phyloP scores from a whole-genome alignment of 148 eudicot genomes.

The Pharnaceum exiguum region DNA sequence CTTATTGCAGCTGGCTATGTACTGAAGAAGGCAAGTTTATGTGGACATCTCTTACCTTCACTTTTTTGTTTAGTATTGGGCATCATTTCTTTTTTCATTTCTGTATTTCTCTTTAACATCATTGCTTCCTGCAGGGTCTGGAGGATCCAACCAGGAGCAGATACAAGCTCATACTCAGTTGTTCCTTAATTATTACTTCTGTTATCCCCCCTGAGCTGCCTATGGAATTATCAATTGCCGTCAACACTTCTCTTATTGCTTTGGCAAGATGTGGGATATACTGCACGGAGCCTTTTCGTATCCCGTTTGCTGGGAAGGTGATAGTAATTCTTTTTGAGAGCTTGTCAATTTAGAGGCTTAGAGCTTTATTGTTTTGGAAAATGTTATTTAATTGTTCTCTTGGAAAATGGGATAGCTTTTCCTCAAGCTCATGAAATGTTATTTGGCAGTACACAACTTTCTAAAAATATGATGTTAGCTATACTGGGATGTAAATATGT shows the following conservation, averaged over 20 bases:
- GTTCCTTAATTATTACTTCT: slow-evolving; percentile 95
- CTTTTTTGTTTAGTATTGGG: neutral
- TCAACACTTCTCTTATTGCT: slow-evolving; percentile 95
- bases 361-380: too few relatives aligned
- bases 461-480: too few relatives aligned
- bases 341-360: neutral
- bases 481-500: too few relatives aligned
- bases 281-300: slow-evolving; percentile 96
- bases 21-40: slow-evolving; percentile 69
- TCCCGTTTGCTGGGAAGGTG: slow-evolving; percentile 99
- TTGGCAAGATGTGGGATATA: slow-evolving; percentile 87
- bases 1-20: slow-evolving; percentile 98
- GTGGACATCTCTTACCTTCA: neutral
- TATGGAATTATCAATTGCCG: slow-evolving; percentile 98
- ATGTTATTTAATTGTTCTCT: too few relatives aligned
- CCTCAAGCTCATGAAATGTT: too few relatives aligned
- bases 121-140: slow-evolving; percentile 57
- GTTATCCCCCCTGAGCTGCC: slow-evolving; percentile 99
- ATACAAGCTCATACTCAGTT: slow-evolving; percentile 90
- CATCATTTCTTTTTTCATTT: neutral
- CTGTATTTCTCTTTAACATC: neutral
- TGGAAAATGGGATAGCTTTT: neutral
- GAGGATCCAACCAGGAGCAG: slow-evolving; percentile 98
- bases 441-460: too few relatives aligned
- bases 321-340: neutral